Evolutionary conservation across 345 rosid species (phyloP), one percentile per base, ranked within the genome.

Genomic region (Limnanthes douglasii): DNA sequence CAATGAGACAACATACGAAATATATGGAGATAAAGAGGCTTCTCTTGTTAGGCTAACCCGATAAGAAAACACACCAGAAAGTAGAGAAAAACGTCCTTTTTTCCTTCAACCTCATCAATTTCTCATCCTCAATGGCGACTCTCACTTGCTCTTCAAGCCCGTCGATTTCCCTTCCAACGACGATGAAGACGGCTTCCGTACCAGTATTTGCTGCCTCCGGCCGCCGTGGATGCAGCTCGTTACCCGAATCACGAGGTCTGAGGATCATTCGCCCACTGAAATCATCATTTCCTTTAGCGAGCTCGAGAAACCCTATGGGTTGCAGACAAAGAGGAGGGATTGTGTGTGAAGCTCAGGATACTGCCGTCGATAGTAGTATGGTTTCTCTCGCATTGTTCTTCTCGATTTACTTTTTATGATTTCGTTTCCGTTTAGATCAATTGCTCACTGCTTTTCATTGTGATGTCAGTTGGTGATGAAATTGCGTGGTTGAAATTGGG

Each of bases 341-440:
- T 22, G 54, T 61, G 28, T 70, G 78, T 42, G 70, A 76, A 59
- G 77, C 75, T 64, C 68, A 66, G 34, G 73, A 62, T 9, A 47
- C 57, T 38, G 64, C 58, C 24, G 25, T 68, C 21, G 78, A 62
- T 17, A 56, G 62, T n/a, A 18, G 69, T 70, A 56, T 48, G 71
- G 56, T 56, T 48, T 44, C 18, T 2, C 30, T 19, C 15, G 1
- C 7, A 32, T 27, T 31, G 29, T 28, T 24, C 12, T 21, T 36
- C 24, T 43, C 15, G 4, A 16, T 18, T 8, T 18, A 17, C 6
- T 4, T 23, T 18, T 5, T 2, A 28, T 20, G 19, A 13, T 8
- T 3, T 21, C 12, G 18, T 19, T n/a, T n/a, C n/a, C n/a, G n/a
- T n/a, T n/a, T n/a, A n/a, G n/a, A n/a, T n/a, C n/a, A n/a, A n/a